Percentiles rank a stretch among this genome's conserved stretches.
These are phyloP conservation scores for Fagus sylvatica DNA, from an alignment of 306 rosid genomes.

Conservation along the genomic window DNA sequence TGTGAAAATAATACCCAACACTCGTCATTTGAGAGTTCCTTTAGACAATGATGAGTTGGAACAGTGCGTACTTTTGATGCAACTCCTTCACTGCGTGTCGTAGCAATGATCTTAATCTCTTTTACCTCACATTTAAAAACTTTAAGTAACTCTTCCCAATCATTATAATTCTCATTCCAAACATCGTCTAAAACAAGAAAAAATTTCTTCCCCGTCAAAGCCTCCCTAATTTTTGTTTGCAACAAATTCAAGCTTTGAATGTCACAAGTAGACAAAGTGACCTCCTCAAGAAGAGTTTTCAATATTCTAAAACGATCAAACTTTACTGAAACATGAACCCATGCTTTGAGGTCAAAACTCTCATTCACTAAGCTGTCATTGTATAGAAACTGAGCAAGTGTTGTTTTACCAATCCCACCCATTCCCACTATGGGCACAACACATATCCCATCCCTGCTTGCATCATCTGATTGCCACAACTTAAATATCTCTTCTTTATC, in stretches of 20 bases:
- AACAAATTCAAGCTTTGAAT: slow-evolving; percentile 2
- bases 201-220: slow-evolving; percentile 2
- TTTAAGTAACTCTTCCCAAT: slow-evolving; percentile 14
- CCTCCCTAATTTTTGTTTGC: slow-evolving; percentile 8
- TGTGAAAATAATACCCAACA: slow-evolving; percentile 25
- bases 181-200: slow-evolving; percentile 35
- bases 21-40: not conserved
- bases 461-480: not conserved
- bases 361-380: no score
- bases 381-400: no score
- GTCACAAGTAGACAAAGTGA: no score
- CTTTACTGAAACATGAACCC: no score
- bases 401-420: no score
- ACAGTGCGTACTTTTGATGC: slow-evolving; percentile 10
- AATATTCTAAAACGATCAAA: no score
- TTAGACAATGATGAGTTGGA: not conserved
- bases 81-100: slow-evolving; percentile 26
- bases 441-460: no score
- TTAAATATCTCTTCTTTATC: slow-evolving; percentile 6
- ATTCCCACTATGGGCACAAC: no score
- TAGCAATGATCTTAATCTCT: slow-evolving; percentile 30
- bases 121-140: slow-evolving; percentile 17
- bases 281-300: no score
- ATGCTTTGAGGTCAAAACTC: no score
- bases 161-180: slow-evolving; percentile 22